Conservation (phyloP, 2,329 filamentous ascomycete genomes). For the Penicillium brevicompactum region DNA sequence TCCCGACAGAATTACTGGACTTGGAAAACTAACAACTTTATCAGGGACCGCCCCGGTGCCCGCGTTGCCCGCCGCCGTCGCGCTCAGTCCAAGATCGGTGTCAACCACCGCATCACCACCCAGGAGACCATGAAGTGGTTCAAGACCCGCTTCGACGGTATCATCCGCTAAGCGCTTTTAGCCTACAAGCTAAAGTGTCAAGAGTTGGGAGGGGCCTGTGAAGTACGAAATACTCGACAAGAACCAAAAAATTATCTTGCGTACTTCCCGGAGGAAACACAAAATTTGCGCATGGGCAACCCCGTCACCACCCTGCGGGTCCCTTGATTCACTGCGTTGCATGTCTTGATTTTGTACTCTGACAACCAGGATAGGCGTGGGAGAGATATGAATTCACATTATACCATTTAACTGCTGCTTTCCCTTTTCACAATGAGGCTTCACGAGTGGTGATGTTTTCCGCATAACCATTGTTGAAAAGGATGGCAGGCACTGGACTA, state of each 20-base stretch:
- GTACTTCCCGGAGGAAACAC: constrained; percentile 23
- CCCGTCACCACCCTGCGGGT: constrained; percentile 18
- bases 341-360: constrained; percentile 37
- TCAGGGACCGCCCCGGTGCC: constrained; percentile 91
- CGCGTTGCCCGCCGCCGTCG: constrained; percentile 95
- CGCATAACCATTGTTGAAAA: constrained; percentile 61
- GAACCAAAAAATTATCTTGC: constrained; percentile 26
- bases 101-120: constrained; percentile 90
- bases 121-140: constrained; percentile 98
- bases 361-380: constrained; percentile 43
- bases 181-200: constrained; percentile 2
- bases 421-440: constrained; percentile 59
- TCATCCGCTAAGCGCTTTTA: constrained; percentile 79
- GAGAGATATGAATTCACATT: constrained; percentile 42
- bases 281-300: constrained; percentile 23
- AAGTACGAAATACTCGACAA: constrained; percentile 37
- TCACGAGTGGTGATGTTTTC: constrained; percentile 58
- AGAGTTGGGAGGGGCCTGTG: constrained; percentile 21
- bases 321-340: constrained; percentile 28
- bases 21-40: constrained; percentile 9
- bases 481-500: constrained; percentile 25
- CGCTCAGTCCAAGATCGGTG: constrained; percentile 81
- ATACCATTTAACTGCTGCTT: constrained; percentile 24
- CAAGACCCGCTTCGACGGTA: constrained; percentile 95
- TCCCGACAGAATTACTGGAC: background rate